phyloP scores from a whole-genome alignment of 2,329 filamentous ascomycete species.

The Colletotrichum sp. region DNA sequence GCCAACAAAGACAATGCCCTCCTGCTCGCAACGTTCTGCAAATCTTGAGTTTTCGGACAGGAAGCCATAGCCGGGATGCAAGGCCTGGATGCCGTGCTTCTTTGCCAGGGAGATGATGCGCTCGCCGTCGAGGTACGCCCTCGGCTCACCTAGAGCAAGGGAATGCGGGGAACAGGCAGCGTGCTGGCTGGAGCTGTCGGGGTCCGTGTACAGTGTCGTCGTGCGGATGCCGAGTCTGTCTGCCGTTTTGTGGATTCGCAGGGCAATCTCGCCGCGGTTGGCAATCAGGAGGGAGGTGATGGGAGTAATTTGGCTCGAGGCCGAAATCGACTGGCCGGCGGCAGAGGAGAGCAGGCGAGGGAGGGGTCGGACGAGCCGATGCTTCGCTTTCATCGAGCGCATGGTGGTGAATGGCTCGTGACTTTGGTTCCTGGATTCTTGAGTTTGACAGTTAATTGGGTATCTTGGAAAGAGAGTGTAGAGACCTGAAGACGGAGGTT shows the following conservation, averaged over 20 bases:
- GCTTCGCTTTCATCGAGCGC: constrained; percentile 59
- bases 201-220: constrained; percentile 93
- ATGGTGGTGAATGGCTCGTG: constrained; percentile 43
- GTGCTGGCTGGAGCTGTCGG: constrained; percentile 87
- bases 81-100: constrained; percentile 82
- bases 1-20: constrained; percentile 92
- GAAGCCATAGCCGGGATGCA: constrained; percentile 97
- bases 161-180: constrained; percentile 83
- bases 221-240: constrained; percentile 87
- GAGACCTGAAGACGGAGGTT: not conserved
- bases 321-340: constrained; percentile 4
- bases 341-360: constrained; percentile 39
- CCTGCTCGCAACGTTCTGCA: constrained; percentile 84
- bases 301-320: constrained; percentile 42
- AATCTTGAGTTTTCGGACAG: constrained; percentile 93
- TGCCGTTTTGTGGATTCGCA: constrained; percentile 90
- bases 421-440: not conserved
- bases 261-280: constrained; percentile 94
- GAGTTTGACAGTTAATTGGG: not conserved
- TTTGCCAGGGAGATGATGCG: constrained; percentile 90
- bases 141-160: constrained; percentile 80
- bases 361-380: constrained; percentile 49
- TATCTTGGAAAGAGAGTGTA: not conserved
- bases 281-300: constrained; percentile 89
- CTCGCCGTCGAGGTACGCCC: constrained; percentile 91